phyloP scores from a whole-genome alignment of 2,329 filamentous ascomycete genomes.

The Magnaporthiopsis incrustans region DNA sequence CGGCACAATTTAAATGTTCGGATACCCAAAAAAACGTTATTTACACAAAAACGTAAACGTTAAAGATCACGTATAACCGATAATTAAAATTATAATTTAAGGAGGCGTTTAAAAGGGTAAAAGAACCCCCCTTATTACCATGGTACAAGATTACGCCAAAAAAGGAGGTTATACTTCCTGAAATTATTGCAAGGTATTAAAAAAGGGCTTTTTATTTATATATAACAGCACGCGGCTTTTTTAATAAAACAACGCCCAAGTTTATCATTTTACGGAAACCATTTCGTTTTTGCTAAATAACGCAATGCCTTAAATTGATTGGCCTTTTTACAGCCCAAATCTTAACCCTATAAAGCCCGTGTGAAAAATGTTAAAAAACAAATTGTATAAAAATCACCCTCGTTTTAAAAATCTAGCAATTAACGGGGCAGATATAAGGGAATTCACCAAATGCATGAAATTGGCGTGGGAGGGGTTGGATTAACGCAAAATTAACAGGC shows the following conservation, averaged over 20 bases:
- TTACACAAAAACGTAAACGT: background rate
- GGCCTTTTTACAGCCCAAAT: background rate
- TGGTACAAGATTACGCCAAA: background rate
- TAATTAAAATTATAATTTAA: background rate
- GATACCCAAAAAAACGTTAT: too few species aligned
- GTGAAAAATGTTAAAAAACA: background rate
- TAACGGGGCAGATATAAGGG: background rate
- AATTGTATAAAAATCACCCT: background rate
- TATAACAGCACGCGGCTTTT: background rate
- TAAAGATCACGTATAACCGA: background rate
- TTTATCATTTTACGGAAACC: background rate
- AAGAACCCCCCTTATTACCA: background rate
- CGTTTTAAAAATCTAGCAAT: background rate
- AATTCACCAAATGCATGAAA: background rate
- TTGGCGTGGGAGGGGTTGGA: background rate
- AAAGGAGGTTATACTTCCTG: background rate
- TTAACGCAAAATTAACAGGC: background rate
- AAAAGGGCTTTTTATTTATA: background rate
- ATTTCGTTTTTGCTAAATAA: background rate
- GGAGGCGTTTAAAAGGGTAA: background rate
- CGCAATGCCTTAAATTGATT: background rate
- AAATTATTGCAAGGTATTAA: background rate
- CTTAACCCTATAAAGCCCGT: background rate
- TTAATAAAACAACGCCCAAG: background rate
- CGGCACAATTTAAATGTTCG: background rate